Evolutionary conservation across 129 eudicot species (phyloP).

Genomic region (Artemisia annua): DNA sequence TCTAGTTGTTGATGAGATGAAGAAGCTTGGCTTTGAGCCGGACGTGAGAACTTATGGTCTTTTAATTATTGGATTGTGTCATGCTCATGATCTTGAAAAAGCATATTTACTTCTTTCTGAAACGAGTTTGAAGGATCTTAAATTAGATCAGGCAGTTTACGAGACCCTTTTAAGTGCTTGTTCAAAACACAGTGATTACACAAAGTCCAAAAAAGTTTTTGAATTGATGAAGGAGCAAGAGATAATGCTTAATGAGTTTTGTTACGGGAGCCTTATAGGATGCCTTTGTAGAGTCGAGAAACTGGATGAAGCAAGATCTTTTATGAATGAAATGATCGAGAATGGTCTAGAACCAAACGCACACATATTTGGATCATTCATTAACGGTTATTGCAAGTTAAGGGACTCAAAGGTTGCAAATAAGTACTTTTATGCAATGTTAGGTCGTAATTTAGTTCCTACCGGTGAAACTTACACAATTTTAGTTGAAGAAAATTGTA

Average conservation of each 20-base stretch:
- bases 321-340: constrained; percentile 42
- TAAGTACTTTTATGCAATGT: constrained; percentile 37
- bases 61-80: constrained; percentile 59
- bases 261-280: constrained; percentile 27
- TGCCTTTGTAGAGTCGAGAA: constrained; percentile 31
- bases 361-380: constrained; percentile 27
- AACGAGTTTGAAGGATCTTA: constrained; percentile 16
- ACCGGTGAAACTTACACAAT: constrained; percentile 1
- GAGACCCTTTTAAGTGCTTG: constrained; percentile 27
- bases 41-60: constrained; percentile 50
- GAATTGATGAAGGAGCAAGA: constrained; percentile 34
- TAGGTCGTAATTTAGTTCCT: constrained; percentile 31
- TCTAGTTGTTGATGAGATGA: constrained; percentile 65
- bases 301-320: constrained; percentile 38
- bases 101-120: constrained; percentile 38
- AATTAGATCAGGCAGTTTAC: constrained; percentile 26
- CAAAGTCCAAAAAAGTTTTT: constrained; percentile 20
- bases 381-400: constrained; percentile 35
- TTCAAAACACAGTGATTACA: constrained; percentile 25
- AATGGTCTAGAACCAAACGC: constrained; percentile 37
- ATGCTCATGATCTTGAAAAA: constrained; percentile 48
- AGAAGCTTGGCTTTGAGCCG: constrained; percentile 54
- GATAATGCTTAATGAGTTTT: constrained; percentile 21
- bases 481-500: constrained; percentile 37
- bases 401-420: constrained; percentile 34